Evolutionary conservation across 805 yeast species (phyloP).

Genomic region (Metschnikowia anglica): DNA sequence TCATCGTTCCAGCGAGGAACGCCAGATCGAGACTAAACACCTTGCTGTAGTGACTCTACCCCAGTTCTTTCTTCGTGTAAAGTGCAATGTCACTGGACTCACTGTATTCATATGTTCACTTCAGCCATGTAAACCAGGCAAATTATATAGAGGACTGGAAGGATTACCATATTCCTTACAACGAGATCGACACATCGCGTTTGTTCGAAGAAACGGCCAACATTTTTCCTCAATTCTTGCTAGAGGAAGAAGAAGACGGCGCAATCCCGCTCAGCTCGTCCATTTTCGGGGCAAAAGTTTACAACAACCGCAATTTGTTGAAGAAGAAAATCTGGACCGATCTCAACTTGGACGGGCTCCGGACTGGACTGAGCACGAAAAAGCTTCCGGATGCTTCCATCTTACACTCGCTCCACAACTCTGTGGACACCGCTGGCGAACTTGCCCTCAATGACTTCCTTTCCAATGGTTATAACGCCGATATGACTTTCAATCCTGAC

Average conservation of each 20-base stretch:
- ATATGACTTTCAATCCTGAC: conserved; percentile 25
- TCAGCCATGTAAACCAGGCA: conserved; percentile 40
- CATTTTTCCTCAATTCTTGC: conserved; percentile 36
- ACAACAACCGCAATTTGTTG: conserved; percentile 32
- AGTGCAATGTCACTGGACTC: conserved; percentile 15
- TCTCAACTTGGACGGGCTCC: conserved; percentile 30
- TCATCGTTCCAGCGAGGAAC: not conserved
- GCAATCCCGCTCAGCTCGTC: conserved; percentile 36
- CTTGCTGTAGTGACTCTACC: no score
- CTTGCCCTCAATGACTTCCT: conserved; percentile 34
- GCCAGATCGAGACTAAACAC: not conserved
- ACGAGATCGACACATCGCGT: conserved; percentile 41
- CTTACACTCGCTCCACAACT: conserved; percentile 27
- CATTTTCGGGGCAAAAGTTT: conserved; percentile 39
- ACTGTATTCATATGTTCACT: conserved; percentile 34
- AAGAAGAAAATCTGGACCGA: conserved; percentile 40
- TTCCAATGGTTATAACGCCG: conserved; percentile 30
- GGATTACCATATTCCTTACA: conserved; percentile 40
- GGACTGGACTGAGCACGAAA: conserved; percentile 17
- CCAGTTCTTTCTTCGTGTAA: not conserved
- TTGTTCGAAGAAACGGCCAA: conserved; percentile 37
- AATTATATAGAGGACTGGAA: conserved; percentile 43
- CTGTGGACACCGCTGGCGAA: conserved; percentile 19
- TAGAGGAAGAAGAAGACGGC: conserved; percentile 40
- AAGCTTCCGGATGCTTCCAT: conserved; percentile 33